phyloP scores from a whole-genome alignment of 257 asterid genomes.

The Rhazya stricta region DNA sequence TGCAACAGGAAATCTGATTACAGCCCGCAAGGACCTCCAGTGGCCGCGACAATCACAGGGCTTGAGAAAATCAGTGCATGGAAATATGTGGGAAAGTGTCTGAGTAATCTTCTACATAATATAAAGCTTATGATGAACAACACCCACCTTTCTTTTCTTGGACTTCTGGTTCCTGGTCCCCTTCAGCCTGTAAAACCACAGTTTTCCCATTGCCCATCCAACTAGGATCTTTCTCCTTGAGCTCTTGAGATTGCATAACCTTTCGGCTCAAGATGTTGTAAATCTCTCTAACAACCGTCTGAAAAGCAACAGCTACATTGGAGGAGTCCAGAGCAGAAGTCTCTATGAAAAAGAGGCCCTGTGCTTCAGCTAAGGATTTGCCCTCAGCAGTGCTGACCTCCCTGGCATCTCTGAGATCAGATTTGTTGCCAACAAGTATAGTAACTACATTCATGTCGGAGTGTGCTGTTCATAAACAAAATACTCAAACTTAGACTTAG shows the following conservation, averaged over 20 bases:
- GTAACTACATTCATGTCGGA: slow-evolving; percentile 97
- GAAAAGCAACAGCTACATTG: slow-evolving; percentile 68
- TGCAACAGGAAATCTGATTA: slow-evolving; percentile 12
- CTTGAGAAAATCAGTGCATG: background rate
- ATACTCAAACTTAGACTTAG: background rate
- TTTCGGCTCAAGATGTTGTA: slow-evolving; percentile 76
- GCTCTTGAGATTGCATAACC: slow-evolving; percentile 93
- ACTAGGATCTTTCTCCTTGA: slow-evolving; percentile 51
- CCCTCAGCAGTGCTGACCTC: slow-evolving; percentile 90
- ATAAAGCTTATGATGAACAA: slow-evolving; percentile 49
- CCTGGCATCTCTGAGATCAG: slow-evolving; percentile 84
- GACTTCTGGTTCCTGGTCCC: slow-evolving; percentile 33
- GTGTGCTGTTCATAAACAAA: slow-evolving; percentile 55
- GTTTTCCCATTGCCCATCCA: slow-evolving; percentile 61
- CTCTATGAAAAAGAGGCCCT: slow-evolving; percentile 82
- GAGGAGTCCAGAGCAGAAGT: slow-evolving; percentile 95
- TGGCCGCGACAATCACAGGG: slow-evolving; percentile 9
- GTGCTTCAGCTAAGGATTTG: slow-evolving; percentile 74
- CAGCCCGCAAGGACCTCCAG: slow-evolving; percentile 8
- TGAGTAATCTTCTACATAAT: background rate
- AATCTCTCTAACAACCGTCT: slow-evolving; percentile 79
- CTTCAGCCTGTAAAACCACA: slow-evolving; percentile 66
- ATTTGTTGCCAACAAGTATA: slow-evolving; percentile 84
- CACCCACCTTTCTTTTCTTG: slow-evolving; percentile 49
- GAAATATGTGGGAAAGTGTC: background rate